These are phyloP conservation scores for Solanum arcanum DNA, from an alignment of 257 asterid species.

Conservation along the genomic window DNA sequence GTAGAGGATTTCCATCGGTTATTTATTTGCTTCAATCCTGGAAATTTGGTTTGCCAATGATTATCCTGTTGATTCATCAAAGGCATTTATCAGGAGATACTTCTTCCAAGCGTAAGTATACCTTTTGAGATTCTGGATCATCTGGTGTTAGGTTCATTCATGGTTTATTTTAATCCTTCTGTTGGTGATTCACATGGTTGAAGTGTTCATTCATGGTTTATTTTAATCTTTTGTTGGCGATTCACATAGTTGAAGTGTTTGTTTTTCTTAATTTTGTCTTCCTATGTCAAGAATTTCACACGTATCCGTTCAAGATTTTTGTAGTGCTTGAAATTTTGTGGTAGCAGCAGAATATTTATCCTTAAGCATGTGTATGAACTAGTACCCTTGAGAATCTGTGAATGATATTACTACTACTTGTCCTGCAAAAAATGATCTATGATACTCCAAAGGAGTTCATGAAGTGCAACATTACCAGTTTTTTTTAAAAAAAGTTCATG, in stretches of 20 bases:
- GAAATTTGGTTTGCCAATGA: slow-evolving; percentile 74
- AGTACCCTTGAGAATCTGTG: background rate
- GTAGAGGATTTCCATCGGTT: slow-evolving; percentile 83
- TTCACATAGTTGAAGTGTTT: background rate
- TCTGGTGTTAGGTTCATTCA: background rate
- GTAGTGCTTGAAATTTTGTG: background rate
- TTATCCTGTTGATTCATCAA: slow-evolving; percentile 42
- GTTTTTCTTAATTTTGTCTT: background rate
- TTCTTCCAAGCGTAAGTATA: slow-evolving; percentile 62
- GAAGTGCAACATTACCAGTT: background rate
- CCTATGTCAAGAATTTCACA: background rate
- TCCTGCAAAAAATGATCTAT: background rate
- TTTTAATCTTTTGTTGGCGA: background rate
- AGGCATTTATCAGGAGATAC: slow-evolving; percentile 56
- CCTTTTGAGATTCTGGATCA: background rate
- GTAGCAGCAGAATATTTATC: background rate
- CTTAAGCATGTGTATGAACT: background rate
- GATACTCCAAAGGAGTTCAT: background rate
- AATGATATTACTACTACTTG: background rate
- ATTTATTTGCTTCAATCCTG: slow-evolving; percentile 57
- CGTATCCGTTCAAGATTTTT: background rate
- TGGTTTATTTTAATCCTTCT: background rate
- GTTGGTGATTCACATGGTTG: background rate
- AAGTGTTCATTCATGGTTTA: background rate
- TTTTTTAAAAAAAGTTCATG: accelerated